phyloP scores from a whole-genome alignment of 73 alveolate genomes.

The Paramecium tetraurelia region DNA sequence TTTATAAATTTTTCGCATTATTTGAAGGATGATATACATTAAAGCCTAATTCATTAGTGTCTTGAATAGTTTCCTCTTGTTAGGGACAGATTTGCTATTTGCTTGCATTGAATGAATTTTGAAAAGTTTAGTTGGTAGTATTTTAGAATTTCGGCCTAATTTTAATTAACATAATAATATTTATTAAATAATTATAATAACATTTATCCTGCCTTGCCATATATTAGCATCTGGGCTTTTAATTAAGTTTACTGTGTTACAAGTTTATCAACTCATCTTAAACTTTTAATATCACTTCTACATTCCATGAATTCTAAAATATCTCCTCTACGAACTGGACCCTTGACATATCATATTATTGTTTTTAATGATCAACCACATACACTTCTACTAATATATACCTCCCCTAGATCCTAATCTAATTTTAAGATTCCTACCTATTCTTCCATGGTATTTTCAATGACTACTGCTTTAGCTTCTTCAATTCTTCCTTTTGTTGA shows the following conservation, averaged over 20 bases:
- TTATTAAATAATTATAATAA: not conserved
- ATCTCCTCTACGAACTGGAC: constrained; percentile 98
- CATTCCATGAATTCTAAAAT: constrained; percentile 97
- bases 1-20: not conserved
- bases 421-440: not conserved
- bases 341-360: constrained; percentile 98
- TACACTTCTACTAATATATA: constrained; percentile 95
- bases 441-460: constrained; percentile 51
- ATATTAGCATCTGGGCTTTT: not conserved
- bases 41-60: not conserved
- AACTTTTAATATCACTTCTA: constrained; percentile 99
- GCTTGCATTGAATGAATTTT: not conserved
- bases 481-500: not conserved
- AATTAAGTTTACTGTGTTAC: not conserved
- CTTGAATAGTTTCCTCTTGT: not conserved
- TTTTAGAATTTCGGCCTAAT: not conserved
- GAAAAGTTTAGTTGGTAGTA: not conserved
- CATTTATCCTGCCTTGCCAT: not conserved
- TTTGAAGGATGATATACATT: not conserved
- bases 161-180: not conserved
- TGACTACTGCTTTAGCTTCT: constrained; percentile 54
- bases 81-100: not conserved
- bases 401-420: constrained; percentile 98
- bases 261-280: constrained; percentile 71
- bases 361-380: constrained; percentile 77